Evolutionary conservation across 805 yeast species (phyloP), one percentile per base, ranked within the genome.

Genomic region (Clavispora fructus): DNA sequence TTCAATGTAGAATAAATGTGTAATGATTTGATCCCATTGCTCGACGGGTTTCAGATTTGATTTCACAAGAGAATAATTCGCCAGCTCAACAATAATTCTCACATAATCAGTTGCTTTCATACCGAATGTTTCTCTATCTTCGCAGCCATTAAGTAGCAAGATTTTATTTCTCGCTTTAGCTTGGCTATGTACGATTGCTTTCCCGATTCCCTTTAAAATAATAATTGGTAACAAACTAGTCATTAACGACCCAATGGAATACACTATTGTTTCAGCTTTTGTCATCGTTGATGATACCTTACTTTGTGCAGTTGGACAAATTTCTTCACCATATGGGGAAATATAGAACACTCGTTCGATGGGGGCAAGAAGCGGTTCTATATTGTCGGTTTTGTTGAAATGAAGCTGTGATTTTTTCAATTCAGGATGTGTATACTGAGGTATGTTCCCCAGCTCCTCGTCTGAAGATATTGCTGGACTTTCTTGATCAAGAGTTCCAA

Each of bases 191-290:
- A 64, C 65, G 25, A 87, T 77, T 0, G 89, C 82, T 31, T 74
- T 74, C 0, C 91, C 91, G 7, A 87, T 74, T 2, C 95, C 95
- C 43, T 79, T 79, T 3, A 88, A 67, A 8, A 88, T 76, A 7
- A 89, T 65, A 0, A 89, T 82, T 0, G 98, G 97, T 3, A 89
- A 67, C 7, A 86, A 80, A 42, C 96, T 87, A 0, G 98, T 91
- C 84, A 87, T 86, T 32, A 91, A 68, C 1, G 95, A 86, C 1
- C 98, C 97, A 45, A 91, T 86, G 0, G 95, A 86, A 59, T 82
- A 87, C 0, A 91, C 69, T 0, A 90, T 66, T 12, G 78, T 69
- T 32, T 82, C 77, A 0, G 87, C 68, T 4, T 68, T 58, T 17
- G 69, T 57, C 3, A 89, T 59, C 23, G 77, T 70, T 1, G 76